These are phyloP conservation scores for Brassica rapa DNA, from an alignment of 345 rosid species.

Conservation along the genomic window DNA sequence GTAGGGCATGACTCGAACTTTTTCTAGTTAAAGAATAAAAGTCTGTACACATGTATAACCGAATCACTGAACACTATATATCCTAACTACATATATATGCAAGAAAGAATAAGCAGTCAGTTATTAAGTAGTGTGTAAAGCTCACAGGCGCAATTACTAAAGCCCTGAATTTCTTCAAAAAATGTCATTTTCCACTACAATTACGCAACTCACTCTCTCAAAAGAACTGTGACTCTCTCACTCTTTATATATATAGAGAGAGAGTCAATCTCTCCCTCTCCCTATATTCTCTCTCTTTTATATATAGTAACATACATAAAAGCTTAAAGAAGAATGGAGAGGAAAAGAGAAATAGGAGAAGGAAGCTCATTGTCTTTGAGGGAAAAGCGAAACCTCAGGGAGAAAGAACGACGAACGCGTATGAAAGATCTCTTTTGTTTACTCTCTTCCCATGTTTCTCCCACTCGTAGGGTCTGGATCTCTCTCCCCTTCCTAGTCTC, in stretches of 20 bases:
- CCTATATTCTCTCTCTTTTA: neutral
- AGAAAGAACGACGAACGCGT: constrained; percentile 28
- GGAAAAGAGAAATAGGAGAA: constrained; percentile 15
- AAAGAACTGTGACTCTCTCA: neutral
- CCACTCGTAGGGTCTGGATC: constrained; percentile 26
- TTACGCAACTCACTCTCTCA: neutral
- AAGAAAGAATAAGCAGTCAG: neutral
- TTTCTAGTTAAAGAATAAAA: neutral
- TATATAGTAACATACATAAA: neutral
- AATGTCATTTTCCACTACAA: neutral
- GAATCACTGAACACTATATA: neutral
- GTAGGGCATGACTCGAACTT: neutral
- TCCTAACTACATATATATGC: neutral
- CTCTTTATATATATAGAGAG: neutral
- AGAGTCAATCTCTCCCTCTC: neutral
- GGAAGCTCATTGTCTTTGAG: constrained; percentile 25
- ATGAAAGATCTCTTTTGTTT: constrained; percentile 30
- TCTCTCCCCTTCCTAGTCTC: neutral
- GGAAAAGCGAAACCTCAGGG: constrained; percentile 37
- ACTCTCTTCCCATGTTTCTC: constrained; percentile 33
- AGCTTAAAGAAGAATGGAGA: constrained; percentile 6
- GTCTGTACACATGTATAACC: neutral
- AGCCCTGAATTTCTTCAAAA: constrained; percentile 10
- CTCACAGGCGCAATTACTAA: constrained; percentile 2
- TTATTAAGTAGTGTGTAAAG: constrained; percentile 29